These are phyloP conservation scores for Porogramme epimiltina DNA, from an alignment of 1,284 basidiomycete species.

Conservation along the genomic window DNA sequence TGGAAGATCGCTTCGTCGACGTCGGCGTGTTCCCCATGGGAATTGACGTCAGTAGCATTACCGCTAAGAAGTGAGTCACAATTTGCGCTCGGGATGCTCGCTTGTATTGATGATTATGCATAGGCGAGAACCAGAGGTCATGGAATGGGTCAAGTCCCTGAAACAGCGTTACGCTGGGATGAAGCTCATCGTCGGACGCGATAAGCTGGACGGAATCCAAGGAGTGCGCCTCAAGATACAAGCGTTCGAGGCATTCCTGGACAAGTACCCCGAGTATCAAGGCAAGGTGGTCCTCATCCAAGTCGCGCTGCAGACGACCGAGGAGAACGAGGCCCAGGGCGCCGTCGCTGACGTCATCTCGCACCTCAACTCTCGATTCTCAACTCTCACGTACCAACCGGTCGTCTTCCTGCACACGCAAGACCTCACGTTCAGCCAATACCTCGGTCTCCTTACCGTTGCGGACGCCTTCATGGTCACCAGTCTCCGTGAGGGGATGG, in stretches of 20 bases:
- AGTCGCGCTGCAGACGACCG: slow-evolving; percentile 83
- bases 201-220: slow-evolving; percentile 88
- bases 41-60: slow-evolving; percentile 77
- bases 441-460: slow-evolving; percentile 79
- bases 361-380: slow-evolving; percentile 82
- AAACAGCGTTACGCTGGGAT: slow-evolving; percentile 81
- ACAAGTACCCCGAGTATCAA: slow-evolving; percentile 76
- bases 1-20: slow-evolving; percentile 70
- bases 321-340: slow-evolving; percentile 74
- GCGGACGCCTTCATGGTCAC: slow-evolving; percentile 90
- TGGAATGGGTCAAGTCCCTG: slow-evolving; percentile 79
- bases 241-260: slow-evolving; percentile 84
- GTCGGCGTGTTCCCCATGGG: slow-evolving; percentile 90
- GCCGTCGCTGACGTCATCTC: slow-evolving; percentile 79
- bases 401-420: slow-evolving; percentile 87
- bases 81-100: too few relatives aligned
- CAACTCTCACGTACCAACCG: slow-evolving; percentile 84
- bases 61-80: slow-evolving; percentile 67
- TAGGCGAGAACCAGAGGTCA: slow-evolving; percentile 77
- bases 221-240: slow-evolving; percentile 83
- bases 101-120: neutral
- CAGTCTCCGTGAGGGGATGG: slow-evolving; percentile 87
- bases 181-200: slow-evolving; percentile 85
- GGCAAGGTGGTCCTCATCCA: slow-evolving; percentile 86
- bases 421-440: slow-evolving; percentile 86